phyloP scores from a whole-genome alignment of 805 yeast genomes.

The Scheffersomyces stipitis region DNA sequence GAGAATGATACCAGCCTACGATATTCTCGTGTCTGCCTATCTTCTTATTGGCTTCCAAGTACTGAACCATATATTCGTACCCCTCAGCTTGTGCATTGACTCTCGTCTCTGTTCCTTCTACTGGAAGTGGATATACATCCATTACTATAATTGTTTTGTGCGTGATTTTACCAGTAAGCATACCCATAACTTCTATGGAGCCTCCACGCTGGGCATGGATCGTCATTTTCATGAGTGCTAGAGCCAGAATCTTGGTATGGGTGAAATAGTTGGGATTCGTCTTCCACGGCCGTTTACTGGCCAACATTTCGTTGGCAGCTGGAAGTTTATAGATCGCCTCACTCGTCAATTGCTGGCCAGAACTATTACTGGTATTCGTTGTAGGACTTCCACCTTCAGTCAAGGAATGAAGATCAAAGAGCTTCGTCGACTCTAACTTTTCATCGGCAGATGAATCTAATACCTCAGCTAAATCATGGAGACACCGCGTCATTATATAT shows the following conservation, averaged over 20 bases:
- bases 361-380: background rate
- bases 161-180: conserved; percentile 77
- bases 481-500: background rate
- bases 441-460: background rate
- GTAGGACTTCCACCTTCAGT: background rate
- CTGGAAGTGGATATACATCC: conserved; percentile 87
- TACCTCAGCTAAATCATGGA: conserved; percentile 1
- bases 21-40: conserved; percentile 58
- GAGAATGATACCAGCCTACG: conserved; percentile 99
- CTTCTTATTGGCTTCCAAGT: conserved; percentile 55
- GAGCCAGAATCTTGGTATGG: conserved; percentile 61
- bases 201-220: conserved; percentile 84
- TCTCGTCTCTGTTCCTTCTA: conserved; percentile 92
- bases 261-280: conserved; percentile 59
- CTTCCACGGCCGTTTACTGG: conserved; percentile 50
- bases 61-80: conserved; percentile 91
- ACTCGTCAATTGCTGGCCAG: background rate
- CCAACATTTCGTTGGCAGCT: conserved; percentile 8
- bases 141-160: conserved; percentile 59
- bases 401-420: background rate
- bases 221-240: conserved; percentile 74
- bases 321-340: conserved; percentile 7
- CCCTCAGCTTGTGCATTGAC: conserved; percentile 95
- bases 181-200: conserved; percentile 90
- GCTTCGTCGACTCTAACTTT: background rate